Evolutionary conservation across 352 stramenopile species (phyloP), one percentile per base, ranked within the genome.

Genomic region (Thraustochytrium sp.): DNA sequence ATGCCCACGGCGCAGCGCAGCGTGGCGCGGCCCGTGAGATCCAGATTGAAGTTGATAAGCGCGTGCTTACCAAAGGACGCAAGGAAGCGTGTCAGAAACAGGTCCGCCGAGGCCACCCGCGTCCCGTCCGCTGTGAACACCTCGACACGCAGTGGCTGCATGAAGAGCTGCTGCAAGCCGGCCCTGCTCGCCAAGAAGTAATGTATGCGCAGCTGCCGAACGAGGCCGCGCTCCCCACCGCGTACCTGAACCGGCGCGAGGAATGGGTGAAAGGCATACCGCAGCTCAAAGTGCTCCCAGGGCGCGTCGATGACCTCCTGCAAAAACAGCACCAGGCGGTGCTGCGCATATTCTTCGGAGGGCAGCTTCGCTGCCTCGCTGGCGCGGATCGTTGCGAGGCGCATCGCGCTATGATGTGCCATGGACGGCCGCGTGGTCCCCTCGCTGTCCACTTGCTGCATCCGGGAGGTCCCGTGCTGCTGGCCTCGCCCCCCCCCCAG

Each of bases 111-210:
- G 68, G 26, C 37, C 31, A 21, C 8, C 26, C 0, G 13, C 34
- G 9, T 11, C 31, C 34, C 31, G 65, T 31, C 5, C 29, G n/a
- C 5, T 13, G 18, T 26, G n/a, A 2, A 37, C 9, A 80, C 18
- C 37, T 61, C 11, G 16, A 80, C 16, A 2, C 11, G 8, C 34
- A 34, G 13, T 4, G 31, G 48, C 38, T 80, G 31, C 68, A 80
- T 61, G 9, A 80, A 80, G 51, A 80, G 68, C 44, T 42, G 31
- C 49, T 80, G 68, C 46, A 80, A n/a, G 44, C 48, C 68, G 8
- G 18, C 23, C 13, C 31, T 36, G 37, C 42, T 80, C 8, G 68
- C 23, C 51, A 64, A 44, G 13, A 80, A 68, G 42, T 80, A 80
- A 26, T 80, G 68, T 31, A 80, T 8, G 5, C 68, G 48, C 9